Base-by-base conservation (phyloP, 2,329 filamentous ascomycete genomes). In the Cladosporium sp. region DNA sequence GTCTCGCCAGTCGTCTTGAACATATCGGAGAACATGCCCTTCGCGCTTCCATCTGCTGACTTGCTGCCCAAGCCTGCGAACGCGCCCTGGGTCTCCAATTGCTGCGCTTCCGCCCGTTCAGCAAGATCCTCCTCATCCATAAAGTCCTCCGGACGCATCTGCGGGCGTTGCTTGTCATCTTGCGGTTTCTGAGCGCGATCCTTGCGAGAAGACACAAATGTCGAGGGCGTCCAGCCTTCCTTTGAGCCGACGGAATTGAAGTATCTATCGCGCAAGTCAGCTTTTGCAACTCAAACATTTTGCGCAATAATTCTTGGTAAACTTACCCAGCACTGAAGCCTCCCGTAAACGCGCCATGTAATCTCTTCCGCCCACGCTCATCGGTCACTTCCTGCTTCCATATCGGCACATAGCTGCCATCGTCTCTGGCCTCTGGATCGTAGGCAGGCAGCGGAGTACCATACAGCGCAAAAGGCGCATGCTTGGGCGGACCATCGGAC, bases 361-460 rank as follows among this genome's bases (percentile, higher is more conserved):
- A 84, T 64, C 95, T 88, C 79, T 96, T 94, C 72, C 93, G 85
- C 18, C 95, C 95, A 71, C 89, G 89, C 76, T 97, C 95, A 79
- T 99, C 95, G 67, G 90, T 91, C 77, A 96, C 93, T 76, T 97
- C 94, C 82, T 99, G 95, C 81, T 98, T 97, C 93, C 95, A 98
- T n/a, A 97, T 80, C 0, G 95, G 95, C 18, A 97, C 87, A 76
- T 93, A 98, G 49, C 92, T 92, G 68, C 93, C 94, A 81, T 97
- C 92, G 78, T 98, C 93, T 73, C 92, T 89, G 44, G 87, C 84
- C 24, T 92, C 87, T 59, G 90, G 84, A 74, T 96, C 92, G 67
- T 88, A 81, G 3, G 91, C 87, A 0, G 93, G 93, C 18, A 99
- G 84, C 10, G 93, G 89, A 2, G 92, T 97, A 75, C 95, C 95